Percentiles rank a stretch among this genome's conserved stretches.
phyloP scores from a whole-genome alignment of 768 basidiomycete genomes.

The Naganishia vishniacii region DNA sequence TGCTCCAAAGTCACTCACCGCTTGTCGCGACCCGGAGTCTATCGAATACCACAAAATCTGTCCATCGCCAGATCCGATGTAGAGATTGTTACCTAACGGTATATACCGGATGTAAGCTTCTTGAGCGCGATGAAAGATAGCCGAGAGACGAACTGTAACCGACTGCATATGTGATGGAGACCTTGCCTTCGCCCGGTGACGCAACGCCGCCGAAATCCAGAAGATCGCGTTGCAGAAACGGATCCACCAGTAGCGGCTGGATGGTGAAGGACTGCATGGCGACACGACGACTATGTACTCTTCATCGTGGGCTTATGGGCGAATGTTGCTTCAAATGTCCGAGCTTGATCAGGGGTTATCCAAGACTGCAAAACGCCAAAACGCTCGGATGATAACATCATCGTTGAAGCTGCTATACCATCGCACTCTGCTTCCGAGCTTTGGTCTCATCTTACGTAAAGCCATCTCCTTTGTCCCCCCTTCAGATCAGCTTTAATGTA shows the following conservation, averaged over 20 bases:
- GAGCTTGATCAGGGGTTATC: no score
- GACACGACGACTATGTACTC: neutral
- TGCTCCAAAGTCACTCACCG: constrained; percentile 27
- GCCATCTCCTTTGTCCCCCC: neutral
- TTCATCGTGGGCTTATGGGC: neutral
- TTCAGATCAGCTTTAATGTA: neutral
- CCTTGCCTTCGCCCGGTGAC: constrained; percentile 1
- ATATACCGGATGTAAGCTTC: neutral
- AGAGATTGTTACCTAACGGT: constrained; percentile 74
- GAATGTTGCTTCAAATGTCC: neutral
- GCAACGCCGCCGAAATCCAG: constrained; percentile 5
- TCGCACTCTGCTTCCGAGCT: neutral
- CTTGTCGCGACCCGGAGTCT: constrained; percentile 48
- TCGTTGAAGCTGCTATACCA: neutral
- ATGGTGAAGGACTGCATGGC: constrained; percentile 12
- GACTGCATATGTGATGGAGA: constrained; percentile 17
- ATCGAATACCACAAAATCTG: constrained; percentile 73
- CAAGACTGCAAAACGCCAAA: no score
- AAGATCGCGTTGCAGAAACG: constrained; percentile 14
- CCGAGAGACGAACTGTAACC: constrained; percentile 23
- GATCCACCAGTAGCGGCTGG: constrained; percentile 17
- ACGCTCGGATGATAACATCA: neutral
- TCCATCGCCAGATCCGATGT: constrained; percentile 78
- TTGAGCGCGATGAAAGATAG: no score
- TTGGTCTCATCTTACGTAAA: neutral